These are phyloP conservation scores for Apiospora aurea DNA, from an alignment of 2,329 filamentous ascomycete genomes.

Conservation along the genomic window DNA sequence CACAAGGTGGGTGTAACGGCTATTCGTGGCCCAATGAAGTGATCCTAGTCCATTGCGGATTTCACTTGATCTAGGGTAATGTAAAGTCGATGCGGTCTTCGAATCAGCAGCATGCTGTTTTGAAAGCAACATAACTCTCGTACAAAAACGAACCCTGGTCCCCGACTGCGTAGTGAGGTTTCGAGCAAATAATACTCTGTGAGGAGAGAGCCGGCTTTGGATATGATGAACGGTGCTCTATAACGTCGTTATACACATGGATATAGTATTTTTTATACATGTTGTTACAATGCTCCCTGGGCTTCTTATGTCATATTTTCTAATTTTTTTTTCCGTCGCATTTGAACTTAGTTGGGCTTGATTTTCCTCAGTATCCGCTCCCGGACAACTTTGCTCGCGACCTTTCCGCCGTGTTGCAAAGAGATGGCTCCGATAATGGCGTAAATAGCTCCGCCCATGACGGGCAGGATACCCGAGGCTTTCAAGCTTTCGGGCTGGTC, in stretches of 20 bases:
- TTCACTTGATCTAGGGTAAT: background rate
- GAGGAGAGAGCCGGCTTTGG: background rate
- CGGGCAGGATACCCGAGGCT: slow-evolving; percentile 75
- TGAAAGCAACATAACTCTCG: background rate
- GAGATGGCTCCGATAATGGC: slow-evolving; percentile 88
- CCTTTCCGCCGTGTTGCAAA: slow-evolving; percentile 83
- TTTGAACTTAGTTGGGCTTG: slow-evolving; percentile 20
- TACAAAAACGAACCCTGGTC: background rate
- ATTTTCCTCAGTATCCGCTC: slow-evolving; percentile 73
- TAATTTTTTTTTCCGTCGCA: background rate
- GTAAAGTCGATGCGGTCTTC: background rate
- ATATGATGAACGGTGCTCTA: slow-evolving; percentile 1
- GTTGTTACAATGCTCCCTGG: slow-evolving; percentile 24
- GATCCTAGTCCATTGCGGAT: background rate
- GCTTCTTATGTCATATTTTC: background rate
- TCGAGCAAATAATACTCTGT: background rate
- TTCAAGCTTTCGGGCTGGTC: slow-evolving; percentile 68
- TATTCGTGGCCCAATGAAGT: background rate
- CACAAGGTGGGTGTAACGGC: too few species aligned
- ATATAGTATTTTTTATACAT: slow-evolving; percentile 29
- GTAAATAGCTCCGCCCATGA: slow-evolving; percentile 80
- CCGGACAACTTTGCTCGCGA: slow-evolving; percentile 76
- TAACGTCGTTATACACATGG: slow-evolving; percentile 19
- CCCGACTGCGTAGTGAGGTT: background rate
- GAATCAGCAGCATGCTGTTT: background rate